Conservation (phyloP, 306 rosid species). For the Rubus parviflorus region DNA sequence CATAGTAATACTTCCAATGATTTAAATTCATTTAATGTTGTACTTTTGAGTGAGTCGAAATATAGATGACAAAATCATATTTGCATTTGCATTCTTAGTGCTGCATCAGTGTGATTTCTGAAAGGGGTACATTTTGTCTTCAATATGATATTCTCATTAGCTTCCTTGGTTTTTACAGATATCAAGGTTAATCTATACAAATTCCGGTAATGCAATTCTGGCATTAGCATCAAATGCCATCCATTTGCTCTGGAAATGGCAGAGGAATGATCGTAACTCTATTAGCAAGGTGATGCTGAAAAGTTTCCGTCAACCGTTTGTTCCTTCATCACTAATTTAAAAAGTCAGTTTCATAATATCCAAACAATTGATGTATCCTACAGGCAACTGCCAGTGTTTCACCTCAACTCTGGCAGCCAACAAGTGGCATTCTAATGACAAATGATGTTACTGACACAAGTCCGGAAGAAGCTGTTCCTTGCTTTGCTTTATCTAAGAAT, state of each 20-base stretch:
- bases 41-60: neutral
- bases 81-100: neutral
- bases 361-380: constrained; percentile 32
- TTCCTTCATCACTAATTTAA: constrained; percentile 14
- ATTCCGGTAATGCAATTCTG: constrained; percentile 85
- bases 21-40: neutral
- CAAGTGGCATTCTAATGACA: constrained; percentile 95
- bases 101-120: constrained; percentile 9
- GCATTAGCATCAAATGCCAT: constrained; percentile 94
- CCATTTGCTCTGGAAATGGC: constrained; percentile 97
- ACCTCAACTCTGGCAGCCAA: constrained; percentile 94
- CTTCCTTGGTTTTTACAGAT: constrained; percentile 54
- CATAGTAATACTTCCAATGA: neutral
- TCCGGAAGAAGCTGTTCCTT: constrained; percentile 83
- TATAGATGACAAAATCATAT: neutral
- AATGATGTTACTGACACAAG: constrained; percentile 71
- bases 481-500: constrained; percentile 93
- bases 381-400: constrained; percentile 84
- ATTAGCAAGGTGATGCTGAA: constrained; percentile 55
- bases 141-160: constrained; percentile 20
- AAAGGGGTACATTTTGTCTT: neutral
- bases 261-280: constrained; percentile 75
- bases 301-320: constrained; percentile 22
- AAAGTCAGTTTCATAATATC: constrained; percentile 16
- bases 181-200: constrained; percentile 89